Conservation (phyloP, 495 filamentous ascomycete genomes). For the Xanthoparmelia taractica region DNA sequence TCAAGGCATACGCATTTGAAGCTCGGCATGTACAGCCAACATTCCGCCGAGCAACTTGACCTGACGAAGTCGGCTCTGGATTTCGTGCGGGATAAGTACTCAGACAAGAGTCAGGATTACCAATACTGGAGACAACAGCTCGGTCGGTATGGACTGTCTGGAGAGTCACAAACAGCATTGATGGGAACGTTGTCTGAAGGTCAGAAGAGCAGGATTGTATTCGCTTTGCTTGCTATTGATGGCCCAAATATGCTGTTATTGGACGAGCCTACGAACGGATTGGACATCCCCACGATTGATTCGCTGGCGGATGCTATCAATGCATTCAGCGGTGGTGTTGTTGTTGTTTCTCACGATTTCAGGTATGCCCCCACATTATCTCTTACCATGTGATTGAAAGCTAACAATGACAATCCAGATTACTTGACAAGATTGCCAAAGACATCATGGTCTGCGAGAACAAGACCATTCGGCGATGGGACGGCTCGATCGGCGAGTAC, state of each 20-base stretch:
- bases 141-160: slow-evolving; percentile 82
- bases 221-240: slow-evolving; percentile 93
- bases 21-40: slow-evolving; percentile 94
- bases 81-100: slow-evolving; percentile 95
- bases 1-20: slow-evolving; percentile 95
- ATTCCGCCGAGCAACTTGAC: slow-evolving; percentile 96
- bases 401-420: slow-evolving; percentile 41
- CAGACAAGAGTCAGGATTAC: slow-evolving; percentile 84
- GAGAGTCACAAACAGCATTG: slow-evolving; percentile 88
- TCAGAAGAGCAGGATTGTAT: slow-evolving; percentile 96
- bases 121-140: slow-evolving; percentile 99
- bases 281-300: slow-evolving; percentile 99
- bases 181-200: slow-evolving; percentile 98
- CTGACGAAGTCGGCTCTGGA: slow-evolving; percentile 95
- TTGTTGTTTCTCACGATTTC: slow-evolving; percentile 98
- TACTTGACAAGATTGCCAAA: slow-evolving; percentile 99
- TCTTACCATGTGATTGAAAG: not conserved
- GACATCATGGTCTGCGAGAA: slow-evolving; percentile 99
- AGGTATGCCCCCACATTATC: slow-evolving; percentile 49
- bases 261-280: slow-evolving; percentile 97
- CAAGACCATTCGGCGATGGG: slow-evolving; percentile 82
- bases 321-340: slow-evolving; percentile 89
- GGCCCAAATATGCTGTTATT: slow-evolving; percentile 95
- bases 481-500: slow-evolving; percentile 84
- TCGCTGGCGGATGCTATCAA: slow-evolving; percentile 96